Evolutionary conservation across 352 stramenopile genomes (phyloP), one percentile per base, ranked within the genome.

Genomic region (Albugo candida): DNA sequence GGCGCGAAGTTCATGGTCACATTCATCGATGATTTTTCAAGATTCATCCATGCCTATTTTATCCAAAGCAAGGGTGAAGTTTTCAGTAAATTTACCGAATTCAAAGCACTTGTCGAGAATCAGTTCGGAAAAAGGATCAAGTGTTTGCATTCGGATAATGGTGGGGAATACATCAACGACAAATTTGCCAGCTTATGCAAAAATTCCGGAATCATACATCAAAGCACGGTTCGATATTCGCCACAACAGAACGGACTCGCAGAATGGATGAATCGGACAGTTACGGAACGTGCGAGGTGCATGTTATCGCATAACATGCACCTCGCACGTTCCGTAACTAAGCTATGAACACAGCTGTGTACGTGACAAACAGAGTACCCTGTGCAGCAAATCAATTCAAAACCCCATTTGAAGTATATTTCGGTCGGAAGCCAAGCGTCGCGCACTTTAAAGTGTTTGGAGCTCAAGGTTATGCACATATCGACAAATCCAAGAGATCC

Each of bases 121-220:
- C 49, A 65, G 16, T 62, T 47, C 13, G 47, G 52, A 12, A 12
- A 53, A n/a, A 44, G 43, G 0, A 49, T 65, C 11, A 58, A 64
- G 45, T 49, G 43, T 27, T 13, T 72, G 11, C 44, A 54, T 1
- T 59, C 60, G 4, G 57, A 66, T 54, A 65, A 65, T n/a, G 63
- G 54, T 1, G 52, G 44, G 2, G 57, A 68, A 44, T 57, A 60
- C 24, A 19, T 43, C n/a, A n/a, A n/a, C n/a, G n/a, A n/a, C n/a
- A n/a, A n/a, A n/a, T n/a, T n/a, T n/a, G n/a, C n/a, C n/a, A n/a
- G n/a, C n/a, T n/a, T n/a, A n/a, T n/a, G n/a, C n/a, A n/a, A n/a
- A n/a, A n/a, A n/a, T n/a, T n/a, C n/a, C n/a, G n/a, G n/a, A n/a
- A n/a, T n/a, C n/a, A 44, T 57, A 60, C 24, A 19, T 43, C 17